Conservation (phyloP, 2,329 filamentous ascomycete genomes). For the Exophiala oligosperma region DNA sequence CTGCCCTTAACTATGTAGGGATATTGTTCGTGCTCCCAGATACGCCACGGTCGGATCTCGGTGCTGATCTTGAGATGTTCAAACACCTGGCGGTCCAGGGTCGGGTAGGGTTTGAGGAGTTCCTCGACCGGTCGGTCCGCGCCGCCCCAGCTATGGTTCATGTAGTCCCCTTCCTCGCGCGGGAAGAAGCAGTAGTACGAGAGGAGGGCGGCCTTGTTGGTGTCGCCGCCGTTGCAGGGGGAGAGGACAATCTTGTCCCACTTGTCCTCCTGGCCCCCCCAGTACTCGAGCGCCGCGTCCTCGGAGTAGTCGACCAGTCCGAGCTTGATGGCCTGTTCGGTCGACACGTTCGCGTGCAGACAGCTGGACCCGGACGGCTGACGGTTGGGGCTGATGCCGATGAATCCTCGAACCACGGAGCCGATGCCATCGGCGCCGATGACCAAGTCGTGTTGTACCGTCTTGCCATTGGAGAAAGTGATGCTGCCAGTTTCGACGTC, state of each 20-base stretch:
- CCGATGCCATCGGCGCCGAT: constrained; percentile 68
- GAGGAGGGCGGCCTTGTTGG: constrained; percentile 41
- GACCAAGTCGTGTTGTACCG: constrained; percentile 58
- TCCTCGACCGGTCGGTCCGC: constrained; percentile 57
- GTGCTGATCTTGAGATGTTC: constrained; percentile 60
- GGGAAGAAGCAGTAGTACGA: constrained; percentile 73
- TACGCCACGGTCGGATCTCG: constrained; percentile 65
- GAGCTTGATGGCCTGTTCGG: constrained; percentile 58
- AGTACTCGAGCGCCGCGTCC: constrained; percentile 65
- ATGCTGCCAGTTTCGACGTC: constrained; percentile 53
- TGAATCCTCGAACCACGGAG: constrained; percentile 59
- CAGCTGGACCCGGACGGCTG: constrained; percentile 61
- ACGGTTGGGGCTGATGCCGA: constrained; percentile 63
- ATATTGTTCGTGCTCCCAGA: constrained; percentile 57
- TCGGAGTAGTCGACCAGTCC: constrained; percentile 64
- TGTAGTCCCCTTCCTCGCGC: constrained; percentile 59
- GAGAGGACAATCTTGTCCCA: constrained; percentile 65
- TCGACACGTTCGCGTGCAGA: constrained; percentile 64
- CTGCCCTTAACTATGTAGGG: constrained; percentile 29
- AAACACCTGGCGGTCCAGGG: constrained; percentile 59
- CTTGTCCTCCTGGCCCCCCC: constrained; percentile 63
- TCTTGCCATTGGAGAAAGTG: constrained; percentile 54
- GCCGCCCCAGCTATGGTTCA: constrained; percentile 60
- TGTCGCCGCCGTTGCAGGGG: constrained; percentile 64
- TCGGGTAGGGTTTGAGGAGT: constrained; percentile 60